phyloP scores from a whole-genome alignment of 805 yeast species.

The Ogataea pignaliae region DNA sequence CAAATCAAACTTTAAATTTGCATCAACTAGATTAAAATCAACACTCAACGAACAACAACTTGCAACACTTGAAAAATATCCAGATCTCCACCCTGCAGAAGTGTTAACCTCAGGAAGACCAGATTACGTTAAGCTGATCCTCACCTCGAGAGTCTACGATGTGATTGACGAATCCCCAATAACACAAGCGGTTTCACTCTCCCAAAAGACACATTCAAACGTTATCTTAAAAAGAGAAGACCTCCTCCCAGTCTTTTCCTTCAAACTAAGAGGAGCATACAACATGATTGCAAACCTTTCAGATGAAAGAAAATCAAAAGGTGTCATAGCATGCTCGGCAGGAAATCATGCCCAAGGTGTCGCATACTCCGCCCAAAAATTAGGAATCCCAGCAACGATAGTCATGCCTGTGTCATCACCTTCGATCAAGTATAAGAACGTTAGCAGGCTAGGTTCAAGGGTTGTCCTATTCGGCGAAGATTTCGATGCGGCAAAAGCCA shows the following conservation, averaged over 20 bases:
- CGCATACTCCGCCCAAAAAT: slow-evolving; percentile 80
- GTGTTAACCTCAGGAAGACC: slow-evolving; percentile 63
- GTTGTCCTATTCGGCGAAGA: slow-evolving; percentile 93
- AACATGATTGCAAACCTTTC: slow-evolving; percentile 91
- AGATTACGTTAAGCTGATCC: slow-evolving; percentile 87
- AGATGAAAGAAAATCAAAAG: slow-evolving; percentile 60
- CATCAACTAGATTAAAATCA: not conserved
- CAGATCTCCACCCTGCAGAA: slow-evolving; percentile 48
- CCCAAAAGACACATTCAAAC: slow-evolving; percentile 70
- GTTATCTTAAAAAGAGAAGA: slow-evolving; percentile 88
- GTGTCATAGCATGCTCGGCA: slow-evolving; percentile 97
- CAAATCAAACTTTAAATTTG: no score
- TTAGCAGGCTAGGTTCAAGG: slow-evolving; percentile 86
- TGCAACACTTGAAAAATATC: slow-evolving; percentile 31
- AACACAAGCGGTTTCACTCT: slow-evolving; percentile 66
- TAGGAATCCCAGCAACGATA: slow-evolving; percentile 90
- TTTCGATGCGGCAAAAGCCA: slow-evolving; percentile 91
- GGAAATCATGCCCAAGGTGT: slow-evolving; percentile 99
- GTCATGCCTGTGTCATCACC: slow-evolving; percentile 99
- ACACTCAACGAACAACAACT: slow-evolving; percentile 1
- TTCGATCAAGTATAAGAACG: slow-evolving; percentile 87
- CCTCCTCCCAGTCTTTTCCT: slow-evolving; percentile 88
- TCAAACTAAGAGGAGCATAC: slow-evolving; percentile 96
- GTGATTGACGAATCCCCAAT: slow-evolving; percentile 90
- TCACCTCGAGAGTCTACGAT: slow-evolving; percentile 92